Base-by-base conservation (phyloP, 2,329 filamentous ascomycete genomes). In the Fusarium chaquense region DNA sequence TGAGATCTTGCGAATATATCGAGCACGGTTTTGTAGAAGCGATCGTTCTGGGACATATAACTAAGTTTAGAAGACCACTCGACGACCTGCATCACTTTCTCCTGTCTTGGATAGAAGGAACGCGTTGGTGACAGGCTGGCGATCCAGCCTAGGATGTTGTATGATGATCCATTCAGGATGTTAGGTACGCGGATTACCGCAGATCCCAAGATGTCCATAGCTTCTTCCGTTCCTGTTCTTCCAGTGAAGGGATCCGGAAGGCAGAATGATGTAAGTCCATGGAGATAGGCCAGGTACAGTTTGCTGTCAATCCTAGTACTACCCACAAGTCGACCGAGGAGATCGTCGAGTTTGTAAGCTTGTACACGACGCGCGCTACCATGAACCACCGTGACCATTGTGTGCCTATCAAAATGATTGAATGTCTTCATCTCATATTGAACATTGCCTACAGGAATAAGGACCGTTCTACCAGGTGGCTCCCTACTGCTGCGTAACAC, bases 141-240 rank as follows among this genome's bases (percentile, higher is more conserved):
- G 20, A 20, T 20, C 20, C 20, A 20, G 20, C 20, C 20, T 20
- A 20, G 20, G 20, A 20, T 3, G 20, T 20, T 20, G 3, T 20
- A 20, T 20, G 40, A 1, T 5, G 6, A 12, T 15, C 53, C 26
- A 43, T 2, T 52, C 16, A 73, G 30, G 3, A n/a, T 12, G 0
- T 16, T 30, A 1, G 65, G 59, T 4, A 46, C 90, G 20, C 76
- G 72, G 0, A 87, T 75, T 0, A 85, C 79, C 0, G 85, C 85
- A 0, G 84, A 86, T 0, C 61, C 44, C 1, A 90, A 72, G 2
- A 87, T 85, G 0, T 72, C 66, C 0, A 90, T 69, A 0, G 86
- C 85, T 46, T 85, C 75, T 65, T 90, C 87, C 0, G 85, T 87
- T 0, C 88, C 88, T 0, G 86, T 90, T 7, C 76, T 75, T 0